Evolutionary conservation across 768 basidiomycete species (phyloP), one percentile per base, ranked within the genome.

Genomic region (Boletus rex-veris): DNA sequence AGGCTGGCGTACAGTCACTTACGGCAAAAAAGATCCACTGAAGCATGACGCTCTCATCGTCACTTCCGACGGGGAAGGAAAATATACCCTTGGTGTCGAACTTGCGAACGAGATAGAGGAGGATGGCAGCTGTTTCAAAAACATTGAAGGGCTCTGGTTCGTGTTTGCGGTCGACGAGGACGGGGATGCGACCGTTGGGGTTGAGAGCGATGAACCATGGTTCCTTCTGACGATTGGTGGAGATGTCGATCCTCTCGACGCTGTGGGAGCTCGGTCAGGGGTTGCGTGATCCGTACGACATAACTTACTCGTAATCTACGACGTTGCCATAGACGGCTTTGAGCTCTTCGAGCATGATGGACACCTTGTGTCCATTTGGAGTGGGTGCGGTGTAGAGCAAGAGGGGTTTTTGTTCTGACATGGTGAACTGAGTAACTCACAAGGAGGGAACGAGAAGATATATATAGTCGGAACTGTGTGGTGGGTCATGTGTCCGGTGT

Each of bases 21-120:
- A 86, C 86, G 14, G 84, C 80, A 59, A 92, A 94, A 75, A 92
- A 90, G 48, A 93, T 83, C 93, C 91, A 95, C 64, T 91, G 90
- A 21, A 90, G 63, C 73, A 82, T 77, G 71, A 88, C 84, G 63
- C 82, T 86, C 62, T 85, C 83, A 33, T 84, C 76, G 42, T 88
- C 76, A 16, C 67, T 71, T 5, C 82, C 77, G 4, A 81, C 72
- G 16, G 86, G 77, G 70, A 87, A 92, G 61, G 73, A 79, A 62
- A 93, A 87, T 60, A 81, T 77, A 67, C 78, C 71, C n/a, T 88
- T 81, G 59, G 77, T 84, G 71, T 96, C 93, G 63, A 88, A 93
- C 64, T 86, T 82, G 64, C 90, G 85, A 19, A 77, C 77, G 48
- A 96, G 81, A 66, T 90, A 95, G n/a, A 92, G 70, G 48, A 93